Base-by-base conservation (phyloP, 352 stramenopile genomes). In the Plasmopara halstedii region DNA sequence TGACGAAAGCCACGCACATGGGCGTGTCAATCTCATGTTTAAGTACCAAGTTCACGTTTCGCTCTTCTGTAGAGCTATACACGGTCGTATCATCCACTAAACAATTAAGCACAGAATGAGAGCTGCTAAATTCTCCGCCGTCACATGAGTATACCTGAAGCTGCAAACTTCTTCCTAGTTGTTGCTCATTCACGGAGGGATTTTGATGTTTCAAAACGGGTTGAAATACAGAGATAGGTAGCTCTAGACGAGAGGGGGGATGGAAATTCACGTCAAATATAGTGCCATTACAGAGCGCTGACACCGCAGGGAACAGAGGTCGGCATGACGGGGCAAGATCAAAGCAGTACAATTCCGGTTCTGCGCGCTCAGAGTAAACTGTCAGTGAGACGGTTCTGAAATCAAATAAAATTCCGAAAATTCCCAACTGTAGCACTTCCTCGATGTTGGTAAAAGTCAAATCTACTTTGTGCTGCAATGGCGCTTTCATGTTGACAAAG, bases 331-430 rank as follows among this genome's bases (percentile, higher is more conserved):
- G 47, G 2, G 50, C 40, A 1, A 71, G 1, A 22, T 83, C 66
- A 15, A 83, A 34, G 2, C 53, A 48, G 10, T 51, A 61, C 2
- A 59, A 56, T 14, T 73, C 20, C 13, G 76, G 67, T 11, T 88
- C 70, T 1, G 50, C 55, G n/a, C 52, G 50, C 14, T 72, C 67
- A 0, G 76, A 62, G 42, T 73, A 87, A 17, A 86, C 45, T 0
- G 71, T 86, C 20, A 82, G 39, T 14, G 56, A 74, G 0, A 62
- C 56, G 22, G 76, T 81, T 22, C 70, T 62, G 29, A 94, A 88
- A 55, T 94, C 79, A 56, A 87, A 90, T 9, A 90, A 62, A 22
- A 86, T 60, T 1, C 82, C 82, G n/a, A 94, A 70, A 17, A 70
- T 50, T 6, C 60, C 66, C 49, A 42, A 68, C 0, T 70, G 31